Evolutionary conservation across 1,284 basidiomycete genomes (phyloP), one percentile per base, ranked within the genome.

Genomic region (Tilletia caries): DNA sequence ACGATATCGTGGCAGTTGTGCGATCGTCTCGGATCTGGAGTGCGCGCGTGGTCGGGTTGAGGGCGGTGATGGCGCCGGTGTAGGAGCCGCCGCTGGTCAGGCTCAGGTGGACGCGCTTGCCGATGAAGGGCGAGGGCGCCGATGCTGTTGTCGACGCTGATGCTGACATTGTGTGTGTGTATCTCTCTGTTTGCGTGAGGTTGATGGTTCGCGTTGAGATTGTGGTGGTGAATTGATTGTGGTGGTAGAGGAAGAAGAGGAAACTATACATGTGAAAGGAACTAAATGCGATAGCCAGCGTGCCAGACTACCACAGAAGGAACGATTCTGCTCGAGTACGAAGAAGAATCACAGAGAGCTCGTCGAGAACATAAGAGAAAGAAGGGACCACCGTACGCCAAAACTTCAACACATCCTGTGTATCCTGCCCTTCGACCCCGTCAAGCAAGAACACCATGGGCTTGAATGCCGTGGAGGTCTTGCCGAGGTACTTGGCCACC

Each of bases 71-170:
- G 58, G 58, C 58, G 32, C 58, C 58, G 10, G 58, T 62, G 58
- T 62, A 62, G 27, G 58, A 29, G 29, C 58, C 58, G 27, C 58
- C 58, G 32, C 32, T 62, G 58, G 58, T 62, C 18, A 62, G 58
- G 13, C 27, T n/a, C 32, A 62, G 58, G 34, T 33, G 58, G 29
- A 62, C 58, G 18, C 58, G 27, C 32, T 29, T 33, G 29, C 58
- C 58, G 58, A 62, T 62, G 32, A 62, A 62, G 32, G 58, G 58
- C 18, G 58, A 62, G 32, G 58, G 32, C n/a, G n/a, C n/a, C n/a
- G n/a, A n/a, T n/a, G n/a, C n/a, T 23, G 52, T 23, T 13, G 15
- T 54, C 15, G 37, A 41, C 20, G 48, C 8, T 25, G 48, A 50
- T 50, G 48, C 48, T 25, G 48, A 20, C 48, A 50, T 50, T 25